Conservation (phyloP, 2,329 filamentous ascomycete genomes). For the Hypoxylon sp. region DNA sequence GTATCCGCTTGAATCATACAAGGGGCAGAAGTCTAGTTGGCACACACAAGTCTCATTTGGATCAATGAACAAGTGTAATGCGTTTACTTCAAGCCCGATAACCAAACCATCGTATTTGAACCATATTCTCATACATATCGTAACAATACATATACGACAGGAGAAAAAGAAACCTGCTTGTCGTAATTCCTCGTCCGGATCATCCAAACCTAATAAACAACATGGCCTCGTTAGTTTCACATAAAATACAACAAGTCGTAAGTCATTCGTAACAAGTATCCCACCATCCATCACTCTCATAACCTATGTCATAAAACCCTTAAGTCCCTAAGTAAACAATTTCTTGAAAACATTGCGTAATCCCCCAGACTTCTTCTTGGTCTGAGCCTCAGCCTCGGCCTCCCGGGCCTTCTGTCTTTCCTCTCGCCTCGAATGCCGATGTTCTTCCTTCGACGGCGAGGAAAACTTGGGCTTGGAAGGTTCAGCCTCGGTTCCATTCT, state of each 20-base stretch:
- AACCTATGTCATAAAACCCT: background rate
- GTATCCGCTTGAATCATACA: too few species aligned
- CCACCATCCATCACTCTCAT: background rate
- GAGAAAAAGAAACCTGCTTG: background rate
- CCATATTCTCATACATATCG: constrained; percentile 35
- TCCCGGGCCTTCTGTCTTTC: constrained; percentile 47
- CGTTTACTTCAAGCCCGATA: too few species aligned
- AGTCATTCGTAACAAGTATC: constrained; percentile 12
- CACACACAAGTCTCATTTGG: too few species aligned
- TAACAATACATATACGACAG: constrained; percentile 27
- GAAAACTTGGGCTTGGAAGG: constrained; percentile 37
- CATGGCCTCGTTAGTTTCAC: constrained; percentile 29
- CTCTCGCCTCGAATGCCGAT: constrained; percentile 52
- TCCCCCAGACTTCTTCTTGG: constrained; percentile 53
- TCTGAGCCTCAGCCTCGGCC: constrained; percentile 45
- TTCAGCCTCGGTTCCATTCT: constrained; percentile 25
- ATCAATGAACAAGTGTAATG: too few species aligned
- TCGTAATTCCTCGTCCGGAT: constrained; percentile 5
- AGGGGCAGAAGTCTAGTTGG: too few species aligned
- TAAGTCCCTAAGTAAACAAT: constrained; percentile 50
- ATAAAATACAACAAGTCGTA: constrained; percentile 20
- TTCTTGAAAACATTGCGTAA: constrained; percentile 56
- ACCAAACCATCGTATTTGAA: constrained; percentile 4
- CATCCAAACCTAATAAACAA: constrained; percentile 14
- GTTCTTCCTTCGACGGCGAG: constrained; percentile 50